Conservation (phyloP, 495 filamentous ascomycete species). For the Lepidopterella palustris region DNA sequence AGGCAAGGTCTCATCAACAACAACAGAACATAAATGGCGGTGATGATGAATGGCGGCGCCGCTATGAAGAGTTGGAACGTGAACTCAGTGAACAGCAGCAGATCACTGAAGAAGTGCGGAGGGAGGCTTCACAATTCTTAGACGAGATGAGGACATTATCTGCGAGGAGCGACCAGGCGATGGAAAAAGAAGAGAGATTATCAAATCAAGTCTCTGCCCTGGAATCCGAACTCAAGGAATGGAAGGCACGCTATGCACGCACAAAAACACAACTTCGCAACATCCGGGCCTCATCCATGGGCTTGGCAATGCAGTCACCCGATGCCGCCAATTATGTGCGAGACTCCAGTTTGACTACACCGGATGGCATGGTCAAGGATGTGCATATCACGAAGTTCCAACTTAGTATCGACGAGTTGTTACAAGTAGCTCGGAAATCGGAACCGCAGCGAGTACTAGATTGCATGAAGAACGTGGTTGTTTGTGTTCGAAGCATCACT, state of each 20-base stretch:
- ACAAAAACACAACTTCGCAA: slow-evolving; percentile 78
- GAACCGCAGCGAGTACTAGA: slow-evolving; percentile 66
- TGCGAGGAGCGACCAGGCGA: slow-evolving; percentile 65
- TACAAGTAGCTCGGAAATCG: slow-evolving; percentile 67
- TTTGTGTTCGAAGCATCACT: slow-evolving; percentile 71
- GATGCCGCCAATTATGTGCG: slow-evolving; percentile 57
- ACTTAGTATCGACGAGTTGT: slow-evolving; percentile 84
- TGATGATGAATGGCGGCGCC: slow-evolving; percentile 46
- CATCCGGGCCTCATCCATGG: slow-evolving; percentile 72
- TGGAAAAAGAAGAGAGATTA: slow-evolving; percentile 75
- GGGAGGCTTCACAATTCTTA: slow-evolving; percentile 76
- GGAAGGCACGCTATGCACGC: slow-evolving; percentile 82
- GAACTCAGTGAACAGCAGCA: slow-evolving; percentile 71
- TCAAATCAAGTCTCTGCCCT: slow-evolving; percentile 63
- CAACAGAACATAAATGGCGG: slow-evolving; percentile 25
- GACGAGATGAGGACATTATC: slow-evolving; percentile 84
- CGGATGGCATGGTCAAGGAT: slow-evolving; percentile 75
- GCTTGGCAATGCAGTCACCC: slow-evolving; percentile 47
- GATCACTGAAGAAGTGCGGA: slow-evolving; percentile 82
- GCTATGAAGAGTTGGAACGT: slow-evolving; percentile 58
- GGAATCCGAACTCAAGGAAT: slow-evolving; percentile 75
- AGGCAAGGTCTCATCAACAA: slow-evolving; percentile 6
- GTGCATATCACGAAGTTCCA: slow-evolving; percentile 93
- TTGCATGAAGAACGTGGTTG: slow-evolving; percentile 73
- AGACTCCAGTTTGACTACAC: slow-evolving; percentile 64